Conservation (phyloP, 2,329 filamentous ascomycete species). For the Pseudocercospora fuligena region DNA sequence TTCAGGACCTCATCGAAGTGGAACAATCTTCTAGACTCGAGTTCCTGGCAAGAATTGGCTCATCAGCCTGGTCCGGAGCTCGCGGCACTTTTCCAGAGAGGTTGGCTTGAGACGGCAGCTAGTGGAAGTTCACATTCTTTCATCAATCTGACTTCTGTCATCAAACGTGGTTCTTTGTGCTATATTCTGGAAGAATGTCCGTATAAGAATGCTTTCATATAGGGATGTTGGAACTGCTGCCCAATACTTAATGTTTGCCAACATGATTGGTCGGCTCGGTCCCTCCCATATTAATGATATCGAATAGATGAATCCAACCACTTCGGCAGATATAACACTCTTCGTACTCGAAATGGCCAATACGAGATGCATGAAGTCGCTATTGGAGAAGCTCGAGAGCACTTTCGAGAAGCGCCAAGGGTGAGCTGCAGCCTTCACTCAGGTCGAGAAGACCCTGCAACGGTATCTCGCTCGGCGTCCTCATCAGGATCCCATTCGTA, state of each 20-base stretch:
- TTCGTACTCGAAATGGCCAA: neutral
- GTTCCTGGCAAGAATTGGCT: neutral
- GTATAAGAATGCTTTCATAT: neutral
- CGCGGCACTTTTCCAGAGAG: neutral
- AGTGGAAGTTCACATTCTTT: constrained; percentile 6
- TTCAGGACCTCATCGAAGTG: neutral
- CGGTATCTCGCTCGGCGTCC: neutral
- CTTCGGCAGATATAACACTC: neutral
- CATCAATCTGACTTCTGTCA: constrained; percentile 5
- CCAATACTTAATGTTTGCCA: neutral
- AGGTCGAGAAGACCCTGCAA: neutral
- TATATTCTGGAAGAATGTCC: neutral
- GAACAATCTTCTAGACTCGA: neutral
- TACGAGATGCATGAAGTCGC: neutral
- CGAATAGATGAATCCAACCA: constrained; percentile 3
- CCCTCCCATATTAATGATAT: neutral
- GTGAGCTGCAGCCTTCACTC: neutral
- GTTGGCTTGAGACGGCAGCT: neutral
- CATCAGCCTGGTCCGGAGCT: neutral
- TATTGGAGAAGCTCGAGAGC: neutral
- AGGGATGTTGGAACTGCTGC: neutral
- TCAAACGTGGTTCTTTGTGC: neutral
- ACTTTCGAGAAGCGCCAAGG: neutral
- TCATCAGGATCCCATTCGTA: neutral
- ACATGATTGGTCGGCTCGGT: constrained; percentile 4